Conservation (phyloP, 2,329 filamentous ascomycete species). For the Epichloe gansuensis region DNA sequence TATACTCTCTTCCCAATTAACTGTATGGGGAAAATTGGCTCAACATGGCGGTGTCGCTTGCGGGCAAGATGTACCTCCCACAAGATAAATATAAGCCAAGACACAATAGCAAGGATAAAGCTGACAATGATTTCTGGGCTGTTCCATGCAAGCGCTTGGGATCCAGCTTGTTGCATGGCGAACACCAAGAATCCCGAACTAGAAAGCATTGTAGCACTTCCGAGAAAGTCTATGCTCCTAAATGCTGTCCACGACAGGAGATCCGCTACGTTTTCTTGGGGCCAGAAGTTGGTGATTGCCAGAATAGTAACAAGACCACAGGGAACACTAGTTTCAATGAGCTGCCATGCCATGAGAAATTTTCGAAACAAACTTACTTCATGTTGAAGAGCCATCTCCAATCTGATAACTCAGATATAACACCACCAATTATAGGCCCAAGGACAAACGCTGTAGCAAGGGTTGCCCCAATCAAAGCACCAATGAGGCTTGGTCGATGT, state of each 20-base stretch:
- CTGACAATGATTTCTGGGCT: slow-evolving; percentile 37
- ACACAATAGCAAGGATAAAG: slow-evolving; percentile 33
- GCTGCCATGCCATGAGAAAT: not conserved
- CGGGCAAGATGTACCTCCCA: slow-evolving; percentile 38
- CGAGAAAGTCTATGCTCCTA: slow-evolving; percentile 38
- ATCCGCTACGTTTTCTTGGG: slow-evolving; percentile 22
- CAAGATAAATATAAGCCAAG: slow-evolving; percentile 34
- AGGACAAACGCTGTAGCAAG: slow-evolving; percentile 46
- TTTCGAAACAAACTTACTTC: slow-evolving; percentile 32
- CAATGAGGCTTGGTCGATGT: slow-evolving; percentile 39
- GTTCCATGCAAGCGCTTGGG: slow-evolving; percentile 38
- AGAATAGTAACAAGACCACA: slow-evolving; percentile 34
- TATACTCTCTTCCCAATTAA: slow-evolving; percentile 38
- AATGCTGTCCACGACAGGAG: slow-evolving; percentile 31
- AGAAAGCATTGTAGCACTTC: slow-evolving; percentile 35
- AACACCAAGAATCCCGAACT: slow-evolving; percentile 44
- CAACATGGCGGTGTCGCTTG: slow-evolving; percentile 25
- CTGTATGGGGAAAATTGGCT: slow-evolving; percentile 43
- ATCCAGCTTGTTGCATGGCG: slow-evolving; percentile 44
- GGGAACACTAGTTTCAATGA: slow-evolving; percentile 30
- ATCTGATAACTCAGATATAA: slow-evolving; percentile 37
- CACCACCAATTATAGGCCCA: slow-evolving; percentile 45
- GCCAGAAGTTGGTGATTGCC: slow-evolving; percentile 35
- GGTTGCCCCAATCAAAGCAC: slow-evolving; percentile 42
- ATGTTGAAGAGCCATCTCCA: slow-evolving; percentile 53